Evolutionary conservation across 164 flowering plant genomes (phyloP).

Genomic region (grape (Vitis vinifera)): ASM3070453v1 NC_081818.1:26976001-26976500

Average conservation of each 20-base stretch:
- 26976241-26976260: neutral
- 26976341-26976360: too few relatives aligned
- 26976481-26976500: conserved; percentile 92
- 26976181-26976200: neutral
- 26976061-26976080: too few relatives aligned
- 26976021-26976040: neutral
- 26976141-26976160: neutral
- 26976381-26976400: too few relatives aligned
- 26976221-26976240: neutral
- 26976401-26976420: neutral
- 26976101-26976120: too few relatives aligned
- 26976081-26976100: neutral
- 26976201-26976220: neutral
- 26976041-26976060: neutral
- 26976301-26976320: neutral
- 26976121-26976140: neutral
- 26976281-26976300: neutral
- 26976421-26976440: conserved; percentile 1
- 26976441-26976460: conserved; percentile 70
- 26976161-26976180: neutral
- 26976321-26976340: too few relatives aligned
- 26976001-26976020: too few relatives aligned
- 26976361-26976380: neutral
- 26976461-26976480: conserved; percentile 82
- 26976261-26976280: neutral